phyloP scores from a whole-genome alignment of 129 eudicot genomes.

The Erigeron canadensis region DNA sequence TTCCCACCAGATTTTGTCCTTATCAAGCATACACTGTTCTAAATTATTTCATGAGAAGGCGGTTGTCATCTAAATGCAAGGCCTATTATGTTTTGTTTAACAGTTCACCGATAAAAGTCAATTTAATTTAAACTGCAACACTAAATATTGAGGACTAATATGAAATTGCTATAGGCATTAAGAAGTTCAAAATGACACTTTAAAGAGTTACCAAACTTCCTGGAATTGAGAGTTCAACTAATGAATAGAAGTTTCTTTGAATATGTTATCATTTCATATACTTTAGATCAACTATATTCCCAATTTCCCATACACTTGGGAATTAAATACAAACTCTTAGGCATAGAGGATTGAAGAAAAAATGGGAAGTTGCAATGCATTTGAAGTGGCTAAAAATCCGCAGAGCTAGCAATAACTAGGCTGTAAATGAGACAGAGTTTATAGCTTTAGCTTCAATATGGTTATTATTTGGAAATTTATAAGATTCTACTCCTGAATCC shows the following conservation, averaged over 20 bases:
- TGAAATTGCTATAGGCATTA: neutral
- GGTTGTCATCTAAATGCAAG: no score
- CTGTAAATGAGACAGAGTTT: neutral
- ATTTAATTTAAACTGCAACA: neutral
- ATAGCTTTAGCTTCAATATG: neutral
- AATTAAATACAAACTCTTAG: neutral
- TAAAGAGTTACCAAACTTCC: neutral
- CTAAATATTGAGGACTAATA: neutral
- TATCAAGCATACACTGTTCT: no score
- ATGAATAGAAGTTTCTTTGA: neutral
- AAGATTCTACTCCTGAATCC: slow-evolving; percentile 4
- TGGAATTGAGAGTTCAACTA: neutral
- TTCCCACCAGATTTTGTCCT: no score
- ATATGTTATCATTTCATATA: neutral
- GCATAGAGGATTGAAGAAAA: neutral
- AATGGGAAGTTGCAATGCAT: neutral
- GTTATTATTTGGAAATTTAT: neutral
- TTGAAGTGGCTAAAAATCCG: neutral
- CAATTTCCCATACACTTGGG: neutral
- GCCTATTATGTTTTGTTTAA: no score
- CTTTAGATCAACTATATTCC: slow-evolving; percentile 9
- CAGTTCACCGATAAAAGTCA: neutral
- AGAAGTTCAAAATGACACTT: neutral
- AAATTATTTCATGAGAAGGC: no score
- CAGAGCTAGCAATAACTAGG: neutral